Base-by-base conservation (phyloP, 257 asterid genomes). In the Misopates orontium region DNA sequence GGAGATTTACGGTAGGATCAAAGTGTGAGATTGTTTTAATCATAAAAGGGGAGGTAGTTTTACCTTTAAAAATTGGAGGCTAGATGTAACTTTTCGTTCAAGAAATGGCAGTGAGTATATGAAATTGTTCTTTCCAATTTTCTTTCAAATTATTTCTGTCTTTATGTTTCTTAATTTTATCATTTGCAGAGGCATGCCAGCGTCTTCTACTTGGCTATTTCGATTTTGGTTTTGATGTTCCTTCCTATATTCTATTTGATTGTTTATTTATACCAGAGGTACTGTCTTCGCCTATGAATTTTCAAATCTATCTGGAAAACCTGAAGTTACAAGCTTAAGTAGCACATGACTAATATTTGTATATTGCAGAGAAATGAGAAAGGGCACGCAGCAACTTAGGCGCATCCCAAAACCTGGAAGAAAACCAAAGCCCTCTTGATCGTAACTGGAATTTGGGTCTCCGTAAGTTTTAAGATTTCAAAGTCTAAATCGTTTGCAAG, bases 161-260 rank as follows among this genome's bases (percentile, higher is more conserved):
- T 40, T 7, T 24, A 16, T 1, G 11, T 58, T 2, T 22, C 50
- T 28, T 47, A 18, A 24, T 47, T 24, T 17, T 36, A 6, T 32
- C 42, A 14, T 66, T 41, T 77, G 73, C 98, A 88, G 98, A 92
- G 89, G 87, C 87, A 82, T 67, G 73, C 91, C 24, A 87, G 78
- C 55, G 52, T 86, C 48, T 75, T 87, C 75, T 89, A 82, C 80
- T 60, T 87, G 78, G 93, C 92, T 36, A 75, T 76, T 58, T 84
- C 98, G 22, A 52, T 92, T 63, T 70, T 92, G 80, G 74, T 79
- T 66, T 39, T 89, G 87, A 81, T 92, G 89, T 81, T 92, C 84
- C 96, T 89, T 58, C 98, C 98, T 24, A 57, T 89, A 71, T 92
- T 85, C 74, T 89, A 89, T 81, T 19, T 76, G 67, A 74, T 89